Conservation (phyloP, 371 early-diverging fungal species). For the Rhizopus delemar region DNA sequence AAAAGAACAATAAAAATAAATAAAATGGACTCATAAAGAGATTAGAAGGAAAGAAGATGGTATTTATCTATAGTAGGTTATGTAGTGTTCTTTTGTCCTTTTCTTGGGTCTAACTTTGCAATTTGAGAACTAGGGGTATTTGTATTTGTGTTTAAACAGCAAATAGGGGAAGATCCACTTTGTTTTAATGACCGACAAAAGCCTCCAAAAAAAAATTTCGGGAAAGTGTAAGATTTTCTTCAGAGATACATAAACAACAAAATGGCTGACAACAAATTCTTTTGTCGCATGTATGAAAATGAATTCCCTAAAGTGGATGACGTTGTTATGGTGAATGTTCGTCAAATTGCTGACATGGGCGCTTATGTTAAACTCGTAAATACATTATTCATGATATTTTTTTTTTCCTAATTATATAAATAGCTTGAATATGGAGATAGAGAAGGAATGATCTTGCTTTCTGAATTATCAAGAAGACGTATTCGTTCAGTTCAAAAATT, state of each 20-base stretch:
- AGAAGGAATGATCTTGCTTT: constrained; percentile 97
- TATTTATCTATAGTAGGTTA: too few species aligned
- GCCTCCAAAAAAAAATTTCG: too few species aligned
- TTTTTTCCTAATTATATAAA: neutral
- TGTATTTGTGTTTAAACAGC: too few species aligned
- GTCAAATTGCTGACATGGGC: constrained; percentile 97
- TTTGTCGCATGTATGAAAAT: constrained; percentile 93
- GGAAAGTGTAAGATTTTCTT: too few species aligned
- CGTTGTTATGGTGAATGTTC: constrained; percentile 98
- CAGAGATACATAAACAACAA: neutral
- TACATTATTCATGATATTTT: neutral
- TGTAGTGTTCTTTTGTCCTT: too few species aligned
- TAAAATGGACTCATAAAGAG: too few species aligned
- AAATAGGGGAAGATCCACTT: too few species aligned
- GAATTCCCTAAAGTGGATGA: constrained; percentile 97
- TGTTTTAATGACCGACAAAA: too few species aligned
- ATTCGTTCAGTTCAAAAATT: constrained; percentile 98
- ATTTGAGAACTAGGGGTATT: too few species aligned
- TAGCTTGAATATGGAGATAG: constrained; percentile 87
- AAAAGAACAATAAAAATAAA: too few species aligned
- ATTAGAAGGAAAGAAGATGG: too few species aligned
- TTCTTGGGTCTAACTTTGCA: too few species aligned
- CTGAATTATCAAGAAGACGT: constrained; percentile 96
- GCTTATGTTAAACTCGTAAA: constrained; percentile 92
- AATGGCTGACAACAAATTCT: constrained; percentile 46